A percentile compares a stretch with the other conserved stretches of the same genome.
Evolutionary conservation across 2,329 filamentous ascomycete species (phyloP).

Genomic region (Plectosphaerella plurivora): DNA sequence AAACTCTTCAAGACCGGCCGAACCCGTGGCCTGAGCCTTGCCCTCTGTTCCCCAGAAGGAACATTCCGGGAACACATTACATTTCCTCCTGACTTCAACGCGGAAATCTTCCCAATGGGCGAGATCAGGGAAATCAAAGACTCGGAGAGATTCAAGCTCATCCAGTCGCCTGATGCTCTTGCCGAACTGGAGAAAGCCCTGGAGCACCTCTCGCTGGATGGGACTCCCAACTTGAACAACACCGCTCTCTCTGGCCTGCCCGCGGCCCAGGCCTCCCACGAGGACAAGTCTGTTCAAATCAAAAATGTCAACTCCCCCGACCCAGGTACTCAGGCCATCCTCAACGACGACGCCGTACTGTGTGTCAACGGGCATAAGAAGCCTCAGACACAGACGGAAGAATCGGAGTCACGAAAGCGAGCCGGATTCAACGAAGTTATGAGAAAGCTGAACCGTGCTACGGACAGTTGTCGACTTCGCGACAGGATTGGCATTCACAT

Average conservation of each 20-base stretch:
- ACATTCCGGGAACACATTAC: no score
- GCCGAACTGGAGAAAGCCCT: neutral
- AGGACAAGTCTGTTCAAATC: neutral
- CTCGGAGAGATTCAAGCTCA: constrained; percentile 5
- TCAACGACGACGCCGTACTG: neutral
- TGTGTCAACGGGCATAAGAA: neutral
- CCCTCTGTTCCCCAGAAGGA: no score
- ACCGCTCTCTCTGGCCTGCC: no score
- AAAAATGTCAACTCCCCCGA: neutral
- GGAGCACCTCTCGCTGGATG: no score
- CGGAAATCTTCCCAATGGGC: neutral
- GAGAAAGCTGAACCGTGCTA: neutral
- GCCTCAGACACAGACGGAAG: neutral
- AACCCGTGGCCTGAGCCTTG: no score
- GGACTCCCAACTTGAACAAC: no score
- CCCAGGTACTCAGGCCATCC: neutral
- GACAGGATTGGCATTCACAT: neutral
- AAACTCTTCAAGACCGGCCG: neutral
- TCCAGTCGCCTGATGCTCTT: neutral
- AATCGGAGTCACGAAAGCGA: neutral
- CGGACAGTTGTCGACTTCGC: neutral
- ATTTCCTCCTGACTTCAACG: neutral
- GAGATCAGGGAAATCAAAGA: constrained; percentile 8
- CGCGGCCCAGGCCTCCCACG: neutral
- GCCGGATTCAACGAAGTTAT: neutral